phyloP scores from a whole-genome alignment of 768 basidiomycete species.

The Pleurotus eryngii region DNA sequence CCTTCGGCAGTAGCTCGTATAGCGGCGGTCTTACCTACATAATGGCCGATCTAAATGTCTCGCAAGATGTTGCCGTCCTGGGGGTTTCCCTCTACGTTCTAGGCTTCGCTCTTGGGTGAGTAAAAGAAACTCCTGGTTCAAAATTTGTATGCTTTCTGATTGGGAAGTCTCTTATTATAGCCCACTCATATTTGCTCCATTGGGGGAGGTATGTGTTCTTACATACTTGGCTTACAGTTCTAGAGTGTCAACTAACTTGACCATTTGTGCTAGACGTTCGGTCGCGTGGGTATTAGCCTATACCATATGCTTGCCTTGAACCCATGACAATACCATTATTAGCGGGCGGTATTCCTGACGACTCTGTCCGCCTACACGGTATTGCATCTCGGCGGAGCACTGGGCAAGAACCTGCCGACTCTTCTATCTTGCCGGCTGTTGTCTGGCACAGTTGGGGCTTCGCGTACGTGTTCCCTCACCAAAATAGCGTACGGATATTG shows the following conservation, averaged over 20 bases:
- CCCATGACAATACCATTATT: neutral
- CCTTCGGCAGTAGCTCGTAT: conserved; percentile 59
- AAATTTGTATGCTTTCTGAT: neutral
- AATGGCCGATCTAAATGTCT: conserved; percentile 43
- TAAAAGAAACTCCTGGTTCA: conserved; percentile 5
- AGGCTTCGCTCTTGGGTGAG: conserved; percentile 57
- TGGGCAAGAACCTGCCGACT: conserved; percentile 44
- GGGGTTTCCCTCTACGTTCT: conserved; percentile 63
- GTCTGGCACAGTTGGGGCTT: conserved; percentile 57
- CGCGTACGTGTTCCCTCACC: conserved; percentile 34
- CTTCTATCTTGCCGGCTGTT: conserved; percentile 51
- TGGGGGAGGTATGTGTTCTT: conserved; percentile 44
- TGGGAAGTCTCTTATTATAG: conserved; percentile 20
- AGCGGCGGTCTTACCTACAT: conserved; percentile 46
- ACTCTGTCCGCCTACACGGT: conserved; percentile 48
- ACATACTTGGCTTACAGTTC: neutral
- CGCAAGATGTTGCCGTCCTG: conserved; percentile 49
- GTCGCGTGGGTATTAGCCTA: conserved; percentile 37
- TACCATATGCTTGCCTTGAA: neutral
- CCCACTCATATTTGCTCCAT: conserved; percentile 53
- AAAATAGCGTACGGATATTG: conserved; percentile 4
- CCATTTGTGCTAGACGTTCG: conserved; percentile 37
- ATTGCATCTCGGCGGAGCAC: conserved; percentile 52
- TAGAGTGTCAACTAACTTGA: too few relatives aligned
- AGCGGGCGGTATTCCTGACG: conserved; percentile 54